These are phyloP conservation scores for Linnemannia zychae DNA, from an alignment of 192 early-diverging fungal genomes.

Conservation along the genomic window DNA sequence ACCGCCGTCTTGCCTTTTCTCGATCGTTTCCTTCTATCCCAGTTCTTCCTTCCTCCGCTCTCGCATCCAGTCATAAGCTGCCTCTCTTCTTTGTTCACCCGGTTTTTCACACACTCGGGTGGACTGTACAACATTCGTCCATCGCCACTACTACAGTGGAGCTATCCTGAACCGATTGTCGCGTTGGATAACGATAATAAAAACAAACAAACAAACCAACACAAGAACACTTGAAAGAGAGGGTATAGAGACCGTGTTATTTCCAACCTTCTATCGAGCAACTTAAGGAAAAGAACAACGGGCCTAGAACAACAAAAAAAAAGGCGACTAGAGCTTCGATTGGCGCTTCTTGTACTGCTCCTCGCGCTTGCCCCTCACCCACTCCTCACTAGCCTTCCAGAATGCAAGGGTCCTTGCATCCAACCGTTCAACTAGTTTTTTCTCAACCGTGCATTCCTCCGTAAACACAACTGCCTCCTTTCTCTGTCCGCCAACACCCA, in stretches of 20 bases:
- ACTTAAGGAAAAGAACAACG: not conserved
- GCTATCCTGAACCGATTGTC: not conserved
- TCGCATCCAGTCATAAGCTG: too few relatives aligned
- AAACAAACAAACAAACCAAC: not conserved
- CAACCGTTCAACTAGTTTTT: slow-evolving; percentile 39
- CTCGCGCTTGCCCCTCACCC: slow-evolving; percentile 15
- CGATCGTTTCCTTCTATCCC: not conserved
- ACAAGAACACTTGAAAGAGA: not conserved
- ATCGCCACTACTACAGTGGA: not conserved
- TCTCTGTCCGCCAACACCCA: slow-evolving; percentile 23
- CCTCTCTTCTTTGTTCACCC: not conserved
- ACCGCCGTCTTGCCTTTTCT: not conserved
- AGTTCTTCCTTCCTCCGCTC: not conserved
- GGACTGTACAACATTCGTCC: too few relatives aligned
- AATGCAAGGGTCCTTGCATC: slow-evolving; percentile 38
- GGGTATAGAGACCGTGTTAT: not conserved
- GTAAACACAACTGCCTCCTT: slow-evolving; percentile 49
- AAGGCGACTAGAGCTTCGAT: not conserved
- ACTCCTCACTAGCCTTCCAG: slow-evolving; percentile 30
- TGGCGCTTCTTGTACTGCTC: slow-evolving; percentile 12
- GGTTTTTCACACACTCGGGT: not conserved
- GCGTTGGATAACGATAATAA: not conserved
- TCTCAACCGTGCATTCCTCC: slow-evolving; percentile 47
- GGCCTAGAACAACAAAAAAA: not conserved
- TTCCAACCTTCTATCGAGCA: not conserved